A percentile compares a stretch with the other conserved stretches of the same genome.
Evolutionary conservation across 352 stramenopile species (phyloP).

Genomic region (Salisapilia sapeloensis): DNA sequence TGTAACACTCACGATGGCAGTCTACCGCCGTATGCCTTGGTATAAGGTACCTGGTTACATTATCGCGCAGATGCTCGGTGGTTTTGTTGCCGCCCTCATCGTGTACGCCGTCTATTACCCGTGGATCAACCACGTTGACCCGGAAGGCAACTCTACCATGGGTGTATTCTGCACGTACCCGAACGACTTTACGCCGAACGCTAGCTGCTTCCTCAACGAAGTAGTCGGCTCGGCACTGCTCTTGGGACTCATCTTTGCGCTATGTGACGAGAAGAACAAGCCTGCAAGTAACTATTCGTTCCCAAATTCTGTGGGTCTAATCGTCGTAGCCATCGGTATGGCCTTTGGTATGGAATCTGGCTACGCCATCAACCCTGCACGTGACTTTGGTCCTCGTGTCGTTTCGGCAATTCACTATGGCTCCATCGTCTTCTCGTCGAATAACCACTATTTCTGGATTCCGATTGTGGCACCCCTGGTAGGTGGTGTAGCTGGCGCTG

Average conservation of each 20-base stretch:
- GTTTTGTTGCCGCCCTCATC: constrained; percentile 14
- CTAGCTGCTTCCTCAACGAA: constrained; percentile 12
- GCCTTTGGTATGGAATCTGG: constrained; percentile 12
- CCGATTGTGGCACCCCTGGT: constrained; percentile 12
- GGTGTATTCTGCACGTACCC: constrained; percentile 18
- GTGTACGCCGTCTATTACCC: constrained; percentile 14
- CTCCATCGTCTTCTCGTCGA: constrained; percentile 8
- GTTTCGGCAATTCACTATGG: constrained; percentile 11
- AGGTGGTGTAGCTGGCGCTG: constrained; percentile 8
- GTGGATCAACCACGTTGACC: constrained; percentile 9
- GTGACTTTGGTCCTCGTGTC: constrained; percentile 16
- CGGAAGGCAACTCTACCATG: constrained; percentile 3
- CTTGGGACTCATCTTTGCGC: constrained; percentile 7
- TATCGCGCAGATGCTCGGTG: constrained; percentile 18
- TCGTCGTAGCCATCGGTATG: constrained; percentile 12
- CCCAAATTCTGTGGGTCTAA: constrained; percentile 8
- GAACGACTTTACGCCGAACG: constrained; percentile 6
- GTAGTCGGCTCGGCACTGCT: constrained; percentile 7
- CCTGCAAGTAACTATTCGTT: constrained; percentile 6
- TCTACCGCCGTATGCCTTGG: constrained; percentile 16
- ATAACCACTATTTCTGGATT: constrained; percentile 20
- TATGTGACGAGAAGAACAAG: constrained; percentile 16
- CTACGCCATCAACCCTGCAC: constrained; percentile 16
- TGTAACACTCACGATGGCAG: no score
- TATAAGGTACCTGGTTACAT: constrained; percentile 31